Evolutionary conservation across 306 rosid species (phyloP), one percentile per base, ranked within the genome.

Genomic region (Prunus mongolica): DNA sequence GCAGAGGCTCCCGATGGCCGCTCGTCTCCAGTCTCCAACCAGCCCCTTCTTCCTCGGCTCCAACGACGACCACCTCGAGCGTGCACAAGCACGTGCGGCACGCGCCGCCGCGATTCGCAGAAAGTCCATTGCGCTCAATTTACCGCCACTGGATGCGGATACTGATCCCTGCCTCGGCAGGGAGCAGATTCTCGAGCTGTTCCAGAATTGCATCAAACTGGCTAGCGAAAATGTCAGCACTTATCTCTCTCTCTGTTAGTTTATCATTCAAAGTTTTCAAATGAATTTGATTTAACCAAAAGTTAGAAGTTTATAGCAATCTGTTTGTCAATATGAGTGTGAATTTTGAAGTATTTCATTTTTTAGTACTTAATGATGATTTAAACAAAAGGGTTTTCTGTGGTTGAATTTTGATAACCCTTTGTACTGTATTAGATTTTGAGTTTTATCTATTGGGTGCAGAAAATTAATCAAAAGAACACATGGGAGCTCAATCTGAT

Each of bases 401-500:
- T 18, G 20, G 20, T 52, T 52, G 10, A 38, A 49, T 24, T 77
- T 24, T 14, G 30, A 11, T 60, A 14, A 3, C 15, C 20, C 24
- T 79, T 12, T 12, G 45, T 46, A 44, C 14, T 72, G 62, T 2
- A 64, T 8, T 32, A 34, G 13, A 16, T 34, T 64, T 16, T 64
- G 15, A 32, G 49, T 27, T 69, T 47, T 14, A n/a, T 30, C 15
- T 46, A 12, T 71, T 73, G 24, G 76, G 50, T 84, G 87, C 91
- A 95, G 99, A 95, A 95, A 95, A 95, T 95, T 55, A 95, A 95
- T 89, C 97, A 95, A 85, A 95, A 91, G 72, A 95, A 95, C 67
- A 95, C 97, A 2, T 95, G 99, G 99, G 97, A 95, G 82, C 85
- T 95, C 77, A 90, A 88, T 79, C 80, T 95, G 96, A 92, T 95